Evolutionary conservation across 768 basidiomycete species (phyloP), one percentile per base, ranked within the genome.

Genomic region (Leccinum disarticulatum): DNA sequence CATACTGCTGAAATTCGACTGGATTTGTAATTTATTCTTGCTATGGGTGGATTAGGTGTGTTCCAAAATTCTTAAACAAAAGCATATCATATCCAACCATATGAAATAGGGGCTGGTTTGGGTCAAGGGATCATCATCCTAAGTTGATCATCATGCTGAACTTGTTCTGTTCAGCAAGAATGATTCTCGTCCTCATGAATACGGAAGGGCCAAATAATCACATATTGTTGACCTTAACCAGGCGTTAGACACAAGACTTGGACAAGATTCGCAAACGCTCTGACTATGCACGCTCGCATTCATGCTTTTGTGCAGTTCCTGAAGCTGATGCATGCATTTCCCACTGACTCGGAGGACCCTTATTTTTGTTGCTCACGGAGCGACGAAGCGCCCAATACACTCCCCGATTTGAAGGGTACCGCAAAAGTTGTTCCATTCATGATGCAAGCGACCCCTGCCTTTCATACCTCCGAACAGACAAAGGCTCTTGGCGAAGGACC

Each of bases 11-110:
- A 28, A 35, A 22, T 31, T 46, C 38, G 13, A 58, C 10, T 17
- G 9, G 8, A 54, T 56, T 49, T 8, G 10, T 11, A 63, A 41
- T 52, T 53, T 28, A 14, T 50, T 33, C 19, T 58, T 19, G 54
- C 51, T 22, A 19, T 46, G 17, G 50, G 50, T 30, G 54, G 61
- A 19, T 30, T 63, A 48, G 61, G 52, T 58, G 33, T 31, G 54
- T 51, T 38, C 41, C 10, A 27, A 27, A 5, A 25, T 49, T 22
- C 30, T 14, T 25, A 31, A 30, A 46, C 8, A 57, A 35, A 33
- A 6, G 9, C 22, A 22, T 22, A 22, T 22, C 7, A n/a, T 2
- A 31, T 33, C 27, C 27, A 41, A 55, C 22, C 17, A 14, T 19
- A 22, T 38, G 22, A 4, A 48, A 52, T 31, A 54, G 64, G 61